Percentiles rank a stretch among this genome's conserved stretches.
These are phyloP conservation scores for Fusarium subglutinans DNA, from an alignment of 2,329 filamentous ascomycete species.

Conservation along the genomic window DNA sequence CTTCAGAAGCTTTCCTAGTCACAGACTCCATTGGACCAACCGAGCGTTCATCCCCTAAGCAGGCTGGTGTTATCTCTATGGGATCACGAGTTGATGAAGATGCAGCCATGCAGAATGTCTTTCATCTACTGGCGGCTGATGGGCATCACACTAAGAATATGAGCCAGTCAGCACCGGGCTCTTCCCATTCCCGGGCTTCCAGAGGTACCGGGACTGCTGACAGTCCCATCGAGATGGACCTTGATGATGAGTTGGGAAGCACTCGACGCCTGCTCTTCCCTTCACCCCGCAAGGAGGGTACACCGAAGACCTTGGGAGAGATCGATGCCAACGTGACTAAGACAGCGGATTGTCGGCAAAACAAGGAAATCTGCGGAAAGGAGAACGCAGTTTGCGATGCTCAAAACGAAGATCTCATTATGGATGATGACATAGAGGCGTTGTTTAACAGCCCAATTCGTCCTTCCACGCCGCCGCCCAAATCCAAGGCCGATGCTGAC, in stretches of 20 bases:
- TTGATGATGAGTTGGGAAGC: constrained; percentile 58
- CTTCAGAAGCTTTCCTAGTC: constrained; percentile 63
- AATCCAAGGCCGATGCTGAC: constrained; percentile 49
- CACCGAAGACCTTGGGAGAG: constrained; percentile 69
- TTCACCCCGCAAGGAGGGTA: constrained; percentile 74
- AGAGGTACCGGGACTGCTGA: constrained; percentile 63
- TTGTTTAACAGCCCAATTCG: constrained; percentile 71
- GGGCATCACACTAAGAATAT: constrained; percentile 15
- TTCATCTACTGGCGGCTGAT: background rate
- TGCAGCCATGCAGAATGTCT: constrained; percentile 4
- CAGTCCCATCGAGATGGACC: constrained; percentile 64
- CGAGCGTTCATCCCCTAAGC: constrained; percentile 51
- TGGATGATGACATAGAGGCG: constrained; percentile 66
- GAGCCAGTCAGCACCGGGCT: constrained; percentile 48
- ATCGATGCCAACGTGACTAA: constrained; percentile 63
- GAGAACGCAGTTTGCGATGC: constrained; percentile 61
- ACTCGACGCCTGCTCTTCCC: constrained; percentile 81
- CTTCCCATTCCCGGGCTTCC: constrained; percentile 65
- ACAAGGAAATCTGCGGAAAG: constrained; percentile 53
- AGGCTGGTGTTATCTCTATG: constrained; percentile 14
- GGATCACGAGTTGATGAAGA: constrained; percentile 26
- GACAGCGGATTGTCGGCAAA: constrained; percentile 50
- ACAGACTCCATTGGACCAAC: constrained; percentile 63
- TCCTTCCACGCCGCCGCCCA: constrained; percentile 64
- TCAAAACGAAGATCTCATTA: constrained; percentile 12